These are phyloP conservation scores for Diplocarpon rosae DNA, from an alignment of 2,329 filamentous ascomycete species.

Conservation along the genomic window DNA sequence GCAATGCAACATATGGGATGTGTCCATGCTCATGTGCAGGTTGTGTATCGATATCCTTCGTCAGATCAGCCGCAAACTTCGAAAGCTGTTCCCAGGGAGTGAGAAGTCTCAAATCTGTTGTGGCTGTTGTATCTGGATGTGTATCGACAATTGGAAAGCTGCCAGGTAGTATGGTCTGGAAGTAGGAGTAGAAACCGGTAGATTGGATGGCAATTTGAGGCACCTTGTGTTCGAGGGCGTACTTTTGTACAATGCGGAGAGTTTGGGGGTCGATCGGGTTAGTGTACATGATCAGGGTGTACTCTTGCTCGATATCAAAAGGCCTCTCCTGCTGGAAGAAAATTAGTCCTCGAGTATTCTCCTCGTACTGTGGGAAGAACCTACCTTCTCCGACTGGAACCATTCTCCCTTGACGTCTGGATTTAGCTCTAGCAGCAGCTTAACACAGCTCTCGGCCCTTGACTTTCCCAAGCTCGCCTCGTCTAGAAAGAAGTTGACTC, in stretches of 20 bases:
- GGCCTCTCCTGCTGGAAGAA: constrained; percentile 10
- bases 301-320: constrained; percentile 31
- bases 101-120: constrained; percentile 72
- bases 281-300: constrained; percentile 50
- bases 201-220: constrained; percentile 78
- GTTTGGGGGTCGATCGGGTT: constrained; percentile 44
- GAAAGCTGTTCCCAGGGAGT: constrained; percentile 76
- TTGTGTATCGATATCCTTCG: constrained; percentile 56
- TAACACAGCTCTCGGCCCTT: constrained; percentile 67
- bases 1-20: constrained; percentile 72
- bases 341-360: background rate
- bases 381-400: constrained; percentile 40
- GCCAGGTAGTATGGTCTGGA: constrained; percentile 66
- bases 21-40: constrained; percentile 80
- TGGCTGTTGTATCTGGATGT: constrained; percentile 79
- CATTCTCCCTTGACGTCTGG: constrained; percentile 78
- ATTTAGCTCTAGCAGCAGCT: constrained; percentile 76
- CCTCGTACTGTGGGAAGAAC: background rate
- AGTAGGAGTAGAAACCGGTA: constrained; percentile 85
- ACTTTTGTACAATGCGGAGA: constrained; percentile 38
- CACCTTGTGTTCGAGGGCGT: constrained; percentile 46
- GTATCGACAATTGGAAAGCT: constrained; percentile 91
- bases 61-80: constrained; percentile 55
- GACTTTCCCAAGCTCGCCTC: constrained; percentile 64
- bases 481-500: constrained; percentile 95